Percentiles rank a stretch among this genome's conserved stretches.
Evolutionary conservation across 345 rosid genomes (phyloP).

Genomic region (Eucalyptus decipiens): DNA sequence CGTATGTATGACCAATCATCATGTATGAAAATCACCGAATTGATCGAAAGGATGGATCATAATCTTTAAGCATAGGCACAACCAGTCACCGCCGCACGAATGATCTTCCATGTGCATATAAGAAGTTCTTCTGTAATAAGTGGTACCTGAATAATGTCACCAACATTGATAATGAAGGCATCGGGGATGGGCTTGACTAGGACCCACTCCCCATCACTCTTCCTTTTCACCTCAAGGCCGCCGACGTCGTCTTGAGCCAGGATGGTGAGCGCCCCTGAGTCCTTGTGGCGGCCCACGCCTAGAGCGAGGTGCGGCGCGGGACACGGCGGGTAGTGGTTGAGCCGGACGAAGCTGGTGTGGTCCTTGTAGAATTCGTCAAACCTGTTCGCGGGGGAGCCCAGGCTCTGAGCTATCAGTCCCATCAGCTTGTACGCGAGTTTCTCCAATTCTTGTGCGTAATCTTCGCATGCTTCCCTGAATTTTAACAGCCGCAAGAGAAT

Average conservation of each 20-base stretch:
- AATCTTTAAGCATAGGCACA: not conserved
- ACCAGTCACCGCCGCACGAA: not conserved
- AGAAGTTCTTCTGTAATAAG: not conserved
- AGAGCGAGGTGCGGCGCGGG: conserved; percentile 12
- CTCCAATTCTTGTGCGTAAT: conserved; percentile 35
- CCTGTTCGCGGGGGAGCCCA: conserved; percentile 30
- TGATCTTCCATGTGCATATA: not conserved
- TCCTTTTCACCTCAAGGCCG: conserved; percentile 17
- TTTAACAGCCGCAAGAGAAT: not conserved
- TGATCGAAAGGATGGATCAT: not conserved
- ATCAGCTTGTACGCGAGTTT: conserved; percentile 28
- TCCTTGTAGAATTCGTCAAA: conserved; percentile 32
- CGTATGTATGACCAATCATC: not conserved
- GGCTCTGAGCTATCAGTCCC: conserved; percentile 42
- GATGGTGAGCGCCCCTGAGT: conserved; percentile 3
- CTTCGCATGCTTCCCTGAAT: conserved; percentile 32
- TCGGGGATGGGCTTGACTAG: conserved; percentile 8
- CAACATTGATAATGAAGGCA: not conserved
- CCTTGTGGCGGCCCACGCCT: conserved; percentile 22
- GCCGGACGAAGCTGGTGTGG: conserved; percentile 23
- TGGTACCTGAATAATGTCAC: not conserved
- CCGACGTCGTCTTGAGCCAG: conserved; percentile 21
- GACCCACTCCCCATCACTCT: conserved; percentile 23
- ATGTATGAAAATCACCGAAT: not conserved
- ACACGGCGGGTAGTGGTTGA: conserved; percentile 20